Evolutionary conservation across 176 grass and related monocot species (phyloP), one percentile per base, ranked within the genome.

Genomic region (Aegilops longissima): DNA sequence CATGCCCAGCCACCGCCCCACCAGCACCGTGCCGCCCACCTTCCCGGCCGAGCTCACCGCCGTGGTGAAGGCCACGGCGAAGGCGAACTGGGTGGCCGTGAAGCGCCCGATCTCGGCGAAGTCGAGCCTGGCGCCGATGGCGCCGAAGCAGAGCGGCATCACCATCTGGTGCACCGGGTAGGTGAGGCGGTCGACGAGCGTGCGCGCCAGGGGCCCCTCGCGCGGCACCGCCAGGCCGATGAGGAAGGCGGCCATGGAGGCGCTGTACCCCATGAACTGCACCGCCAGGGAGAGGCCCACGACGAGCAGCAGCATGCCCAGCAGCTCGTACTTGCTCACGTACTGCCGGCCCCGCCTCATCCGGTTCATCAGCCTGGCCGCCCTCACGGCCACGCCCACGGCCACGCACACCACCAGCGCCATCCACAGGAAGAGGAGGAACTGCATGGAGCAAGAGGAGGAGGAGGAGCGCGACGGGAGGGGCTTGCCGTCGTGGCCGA

Each of bases 101-200:
- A 86, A 91, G 6, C 54, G 9, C 0, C 51, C 40, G 5, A 82
- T 13, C 44, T 78, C 29, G 17, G 52, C 36, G 42, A 96, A 85
- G 72, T 96, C 87, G 73, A 87, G 85, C 62, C 83, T 77, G 4
- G 88, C 88, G 8, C 87, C 89, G 49, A 84, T 85, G 42, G 40
- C 80, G 1, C 73, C 87, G 82, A 96, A 96, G 86, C 88, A 93
- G 63, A 93, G 68, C 6, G 94, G 94, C 87, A 91, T 83, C 69
- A 96, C 44, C n/a, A 96, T 25, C 38, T 89, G 66, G 77, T 96
- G 94, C n/a, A 91, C 87, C 1, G 84, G 89, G 82, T 85, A 96
- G 80, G 88, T 84, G 21, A 96, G 89, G 17, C 77, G 86, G 8
- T 93, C 91, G 12, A 93, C 23, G n/a, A 96, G 51, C 17, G 94